Evolutionary conservation across 345 rosid species (phyloP), one percentile per base, ranked within the genome.

Genomic region (Eucalyptus lansdowneana): DNA sequence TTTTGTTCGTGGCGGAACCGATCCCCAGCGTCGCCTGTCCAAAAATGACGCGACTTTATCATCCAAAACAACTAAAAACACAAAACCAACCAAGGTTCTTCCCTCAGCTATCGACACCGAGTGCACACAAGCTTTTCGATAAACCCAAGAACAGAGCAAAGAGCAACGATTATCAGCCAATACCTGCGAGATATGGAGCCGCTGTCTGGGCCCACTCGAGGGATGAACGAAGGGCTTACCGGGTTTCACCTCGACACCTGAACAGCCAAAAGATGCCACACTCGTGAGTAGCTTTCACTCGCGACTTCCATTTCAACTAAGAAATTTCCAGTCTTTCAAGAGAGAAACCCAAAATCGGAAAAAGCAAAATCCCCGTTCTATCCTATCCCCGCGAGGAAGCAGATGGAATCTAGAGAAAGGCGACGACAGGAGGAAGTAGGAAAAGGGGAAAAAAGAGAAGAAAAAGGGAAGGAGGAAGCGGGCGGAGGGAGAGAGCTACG

Each of bases 181-280:
- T 37, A 94, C 97, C 96, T 94, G 97, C 6, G 99, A 94, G 58
- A 96, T 91, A 89, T 94, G 98, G 67, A 97, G 97, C 90, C 99
- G 92, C 91, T 89, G 89, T 49, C 86, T 93, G 3, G 83, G 14
- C n/a, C 87, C 89, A 17, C 51, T 89, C 50, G 94, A 51, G 5
- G 58, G 50, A 50, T 93, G 97, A 60, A 93, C 92, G 91, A 93
- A 94, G 86, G 97, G 95, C 44, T 88, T 93, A 50, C 95, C 96
- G 8, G 97, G 94, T 83, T 93, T 96, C 92, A 96, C 96, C 91
- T 95, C 95, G 27, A 92, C 91, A 88, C 98, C 98, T 95, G 94
- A 91, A 92, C 89, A 89, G 50, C n/a, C 90, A 42, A 40, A 21
- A 21, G 27, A 76, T 6, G 45, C 42, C 14, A 76, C 47, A 24